Base-by-base conservation (phyloP, 139 green algal species). In the Chlorella sp. region DNA sequence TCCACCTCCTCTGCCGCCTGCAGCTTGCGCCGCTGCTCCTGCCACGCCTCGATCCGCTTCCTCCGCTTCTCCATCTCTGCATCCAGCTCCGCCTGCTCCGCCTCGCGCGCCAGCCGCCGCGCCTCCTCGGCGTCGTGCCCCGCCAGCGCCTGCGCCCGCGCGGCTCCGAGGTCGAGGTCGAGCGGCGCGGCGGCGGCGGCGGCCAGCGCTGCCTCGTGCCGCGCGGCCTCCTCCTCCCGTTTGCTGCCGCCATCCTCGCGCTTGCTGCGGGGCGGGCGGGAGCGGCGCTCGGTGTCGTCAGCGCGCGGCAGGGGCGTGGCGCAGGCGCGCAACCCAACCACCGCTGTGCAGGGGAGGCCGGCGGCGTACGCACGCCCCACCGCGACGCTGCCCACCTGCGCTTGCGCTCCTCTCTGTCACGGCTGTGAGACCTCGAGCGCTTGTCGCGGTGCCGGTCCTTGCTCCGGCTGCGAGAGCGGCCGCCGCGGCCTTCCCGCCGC, bases 31-130 rank as follows among this genome's bases (percentile, higher is more conserved):
- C 71, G 62, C 76, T 84, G 81, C 36, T 71, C 80, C 81, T 90
- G 89, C 91, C 91, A 95, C 63, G 89, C 87, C 81, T 92, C 83
- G 23, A 94, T 83, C 17, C 89, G 77, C 80, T 84, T 84, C 41
- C 91, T 79, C 46, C 89, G 76, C 70, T 84, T 81, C 82, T 93
- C 88, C 69, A 87, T 84, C 71, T 95, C 85, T 15, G 74, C 86
- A 62, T 95, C 88, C 33, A 93, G 83, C 19, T 82, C 33, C 2
- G 29, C 74, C 38, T 80, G 64, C 74, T 92, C 87, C 42, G 58
- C 73, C 40, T 84, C 81, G 5, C 76, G 73, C 35, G 53, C 65
- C n/a, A 36, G 41, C 38, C 78, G 31, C 0, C 65, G 62, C 42
- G 45, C 73, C 51, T 85, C 69, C 59, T 81, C 68, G 1, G 55